Percentiles rank a stretch among this genome's conserved stretches.
Evolutionary conservation across 257 asterid genomes (phyloP).

Genomic region (Forsythia viridissima): DNA sequence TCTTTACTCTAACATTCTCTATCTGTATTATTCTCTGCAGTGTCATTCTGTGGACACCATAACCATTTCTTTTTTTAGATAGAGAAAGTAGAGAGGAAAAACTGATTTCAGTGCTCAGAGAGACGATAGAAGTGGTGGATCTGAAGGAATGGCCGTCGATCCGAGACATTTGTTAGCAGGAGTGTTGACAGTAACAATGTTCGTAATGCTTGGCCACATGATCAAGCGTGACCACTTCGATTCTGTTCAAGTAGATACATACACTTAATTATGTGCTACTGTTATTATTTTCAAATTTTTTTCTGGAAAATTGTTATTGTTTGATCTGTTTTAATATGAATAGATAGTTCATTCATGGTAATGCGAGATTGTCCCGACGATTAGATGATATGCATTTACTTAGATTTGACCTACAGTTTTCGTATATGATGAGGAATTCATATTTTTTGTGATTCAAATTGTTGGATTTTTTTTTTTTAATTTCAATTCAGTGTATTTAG

Average conservation of each 20-base stretch:
- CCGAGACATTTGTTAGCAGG: constrained; percentile 58
- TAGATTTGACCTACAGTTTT: background rate
- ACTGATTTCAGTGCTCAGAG: background rate
- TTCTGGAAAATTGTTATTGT: background rate
- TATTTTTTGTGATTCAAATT: too few relatives aligned
- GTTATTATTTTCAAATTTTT: too few relatives aligned
- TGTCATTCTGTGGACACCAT: background rate
- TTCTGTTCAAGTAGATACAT: constrained; percentile 31
- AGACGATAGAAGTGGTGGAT: constrained; percentile 12
- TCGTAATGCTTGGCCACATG: constrained; percentile 62
- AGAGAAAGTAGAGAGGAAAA: background rate
- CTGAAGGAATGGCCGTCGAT: constrained; percentile 47
- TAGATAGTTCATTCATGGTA: background rate
- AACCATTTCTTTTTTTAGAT: background rate
- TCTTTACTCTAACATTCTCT: background rate
- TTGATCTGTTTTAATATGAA: background rate
- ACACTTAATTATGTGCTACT: too few relatives aligned
- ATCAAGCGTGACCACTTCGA: constrained; percentile 58
- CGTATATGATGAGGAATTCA: background rate
- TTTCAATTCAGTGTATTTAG: too few relatives aligned
- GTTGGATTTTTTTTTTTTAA: too few relatives aligned
- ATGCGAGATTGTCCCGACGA: background rate
- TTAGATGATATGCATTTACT: background rate
- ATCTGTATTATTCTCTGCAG: background rate
- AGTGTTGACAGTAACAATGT: constrained; percentile 52